Conservation (phyloP, 805 yeast genomes). For the Scheffersomyces ergatensis region DNA sequence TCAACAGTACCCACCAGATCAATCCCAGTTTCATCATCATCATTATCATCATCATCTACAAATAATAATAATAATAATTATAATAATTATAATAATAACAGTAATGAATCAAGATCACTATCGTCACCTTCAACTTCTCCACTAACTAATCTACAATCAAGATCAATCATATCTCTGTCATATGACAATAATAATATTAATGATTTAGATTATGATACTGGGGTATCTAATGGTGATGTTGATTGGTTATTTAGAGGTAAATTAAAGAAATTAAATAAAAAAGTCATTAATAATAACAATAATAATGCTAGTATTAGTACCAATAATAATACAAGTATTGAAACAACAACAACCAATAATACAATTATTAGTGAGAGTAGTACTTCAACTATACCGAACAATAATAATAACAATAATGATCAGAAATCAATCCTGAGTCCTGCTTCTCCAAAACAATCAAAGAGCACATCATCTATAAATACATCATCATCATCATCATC, state of each 20-base stretch:
- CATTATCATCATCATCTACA: background rate
- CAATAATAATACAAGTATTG: background rate
- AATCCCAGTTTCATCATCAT: no score
- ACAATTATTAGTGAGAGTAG: background rate
- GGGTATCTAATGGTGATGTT: slow-evolving; percentile 72
- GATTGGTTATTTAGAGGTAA: slow-evolving; percentile 87
- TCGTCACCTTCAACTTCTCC: background rate
- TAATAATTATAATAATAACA: background rate
- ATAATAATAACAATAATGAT: no score
- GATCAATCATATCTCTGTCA: background rate
- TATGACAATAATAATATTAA: background rate
- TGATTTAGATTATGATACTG: slow-evolving; percentile 32
- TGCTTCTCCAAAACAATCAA: background rate
- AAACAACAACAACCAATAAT: background rate
- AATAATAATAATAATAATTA: background rate
- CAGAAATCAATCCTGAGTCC: no score
- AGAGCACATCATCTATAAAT: background rate
- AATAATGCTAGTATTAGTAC: background rate
- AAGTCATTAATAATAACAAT: slow-evolving; percentile 19
- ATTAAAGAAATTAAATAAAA: slow-evolving; percentile 53
- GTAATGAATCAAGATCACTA: no score
- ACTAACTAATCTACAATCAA: no score
- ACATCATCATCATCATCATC: background rate
- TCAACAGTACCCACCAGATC: no score
- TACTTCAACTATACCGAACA: background rate